These are phyloP conservation scores for Metschnikowia continentalis DNA, from an alignment of 805 yeast species.

Conservation along the genomic window DNA sequence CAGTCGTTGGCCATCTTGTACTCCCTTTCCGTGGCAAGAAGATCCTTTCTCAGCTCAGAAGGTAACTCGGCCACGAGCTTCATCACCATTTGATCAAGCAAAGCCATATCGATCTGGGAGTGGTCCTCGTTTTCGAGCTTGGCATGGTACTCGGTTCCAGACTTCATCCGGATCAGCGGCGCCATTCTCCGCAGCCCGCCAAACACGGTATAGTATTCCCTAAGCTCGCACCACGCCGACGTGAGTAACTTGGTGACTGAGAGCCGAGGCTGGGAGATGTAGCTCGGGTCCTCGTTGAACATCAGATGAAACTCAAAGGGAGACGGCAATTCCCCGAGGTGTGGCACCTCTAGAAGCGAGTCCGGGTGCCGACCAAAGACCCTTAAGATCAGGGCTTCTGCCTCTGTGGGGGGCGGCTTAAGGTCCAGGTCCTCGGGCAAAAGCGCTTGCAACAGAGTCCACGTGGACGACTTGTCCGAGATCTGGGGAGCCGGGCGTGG, in stretches of 20 bases:
- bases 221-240: conserved; percentile 65
- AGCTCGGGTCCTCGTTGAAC: conserved; percentile 11
- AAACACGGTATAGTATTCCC: conserved; percentile 50
- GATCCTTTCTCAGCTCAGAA: conserved; percentile 11
- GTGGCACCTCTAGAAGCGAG: conserved; percentile 9
- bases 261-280: conserved; percentile 28
- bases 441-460: conserved; percentile 12
- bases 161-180: conserved; percentile 31
- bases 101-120: conserved; percentile 39
- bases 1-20: conserved; percentile 29
- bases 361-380: conserved; percentile 9
- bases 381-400: conserved; percentile 10
- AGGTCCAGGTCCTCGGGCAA: conserved; percentile 6
- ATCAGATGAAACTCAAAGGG: conserved; percentile 13
- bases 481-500: not conserved
- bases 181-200: conserved; percentile 31
- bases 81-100: conserved; percentile 13
- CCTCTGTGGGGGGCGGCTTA: conserved; percentile 10
- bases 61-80: conserved; percentile 10
- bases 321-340: conserved; percentile 5
- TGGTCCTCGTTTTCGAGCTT: conserved; percentile 33
- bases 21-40: conserved; percentile 10
- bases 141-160: conserved; percentile 37
- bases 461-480: conserved; percentile 13
- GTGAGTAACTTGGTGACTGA: conserved; percentile 61